phyloP scores from a whole-genome alignment of 768 basidiomycete genomes.

The Naganishia randhawae region DNA sequence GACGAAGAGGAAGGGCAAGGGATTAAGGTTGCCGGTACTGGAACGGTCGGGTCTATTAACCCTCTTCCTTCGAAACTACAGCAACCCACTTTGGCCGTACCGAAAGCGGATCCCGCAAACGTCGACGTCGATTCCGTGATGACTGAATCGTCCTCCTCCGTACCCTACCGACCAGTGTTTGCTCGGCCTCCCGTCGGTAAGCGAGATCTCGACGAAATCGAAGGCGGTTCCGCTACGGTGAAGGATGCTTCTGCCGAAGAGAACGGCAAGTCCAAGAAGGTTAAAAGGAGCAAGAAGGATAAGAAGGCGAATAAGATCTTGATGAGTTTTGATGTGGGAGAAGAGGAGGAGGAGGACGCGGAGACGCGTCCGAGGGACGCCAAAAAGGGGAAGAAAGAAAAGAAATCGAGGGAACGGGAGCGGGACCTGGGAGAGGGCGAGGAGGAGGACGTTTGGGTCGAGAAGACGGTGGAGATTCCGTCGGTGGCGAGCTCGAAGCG shows the following conservation, averaged over 20 bases:
- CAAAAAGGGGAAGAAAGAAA: conserved; percentile 42
- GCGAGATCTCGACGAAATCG: conserved; percentile 39
- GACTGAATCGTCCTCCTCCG: conserved; percentile 21
- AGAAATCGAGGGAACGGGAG: background rate
- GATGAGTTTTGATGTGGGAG: conserved; percentile 67
- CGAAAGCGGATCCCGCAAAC: conserved; percentile 1
- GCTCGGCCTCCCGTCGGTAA: conserved; percentile 9
- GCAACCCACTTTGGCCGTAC: conserved; percentile 16
- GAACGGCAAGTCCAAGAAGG: conserved; percentile 40
- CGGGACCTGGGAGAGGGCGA: too few species aligned
- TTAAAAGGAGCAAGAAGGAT: conserved; percentile 53
- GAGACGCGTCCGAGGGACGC: conserved; percentile 34
- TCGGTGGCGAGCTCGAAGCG: conserved; percentile 25
- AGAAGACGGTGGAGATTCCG: conserved; percentile 35
- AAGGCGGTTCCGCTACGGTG: background rate
- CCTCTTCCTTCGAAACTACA: conserved; percentile 35
- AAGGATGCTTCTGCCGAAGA: background rate
- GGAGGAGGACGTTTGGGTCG: conserved; percentile 43
- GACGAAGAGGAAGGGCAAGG: conserved; percentile 34
- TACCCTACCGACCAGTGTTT: conserved; percentile 9
- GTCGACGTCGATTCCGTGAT: background rate
- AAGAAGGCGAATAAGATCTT: conserved; percentile 59
- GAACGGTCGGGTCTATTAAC: background rate
- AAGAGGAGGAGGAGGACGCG: conserved; percentile 54
- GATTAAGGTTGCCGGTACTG: conserved; percentile 32